Evolutionary conservation across 352 stramenopile species (phyloP), one percentile per base, ranked within the genome.

Genomic region (Globisporangium middletonii): DNA sequence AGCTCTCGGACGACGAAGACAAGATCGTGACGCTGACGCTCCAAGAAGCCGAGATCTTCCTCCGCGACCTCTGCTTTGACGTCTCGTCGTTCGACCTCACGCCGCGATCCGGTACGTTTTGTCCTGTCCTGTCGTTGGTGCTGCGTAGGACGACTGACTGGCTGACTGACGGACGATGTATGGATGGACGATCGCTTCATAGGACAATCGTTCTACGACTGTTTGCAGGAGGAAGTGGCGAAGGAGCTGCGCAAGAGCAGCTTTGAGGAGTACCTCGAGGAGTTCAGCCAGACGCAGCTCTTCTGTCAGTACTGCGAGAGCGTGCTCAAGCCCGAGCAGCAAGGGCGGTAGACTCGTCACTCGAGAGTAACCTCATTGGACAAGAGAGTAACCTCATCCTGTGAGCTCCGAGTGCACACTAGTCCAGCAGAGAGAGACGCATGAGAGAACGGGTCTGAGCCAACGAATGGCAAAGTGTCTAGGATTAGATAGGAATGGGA

Each of bases 251-350:
- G 74, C n/a, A 83, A 85, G 54, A 92, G 82, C 65, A 60, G 69
- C 19, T 88, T 82, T 60, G 75, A 84, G 53, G 68, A 80, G 30
- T 94, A 88, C 56, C 49, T 91, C 47, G 75, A 90, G 33, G 82
- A 91, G 58, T 92, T 94, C 46, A 88, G 76, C 19, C 82, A 94
- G 65, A 94, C 84, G 50, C 84, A 94, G 50, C 58, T 94, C 50
- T 94, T 94, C 53, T 94, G 80, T 53, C 77, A 92, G 64, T 94
- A 92, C 61, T 92, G 86, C 60, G 84, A 94, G 65, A 83, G 73
- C 13, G 57, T 84, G 3, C 60, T 94, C 28, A 64, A 86, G 59
- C 68, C 68, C 28, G 62, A 79, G 27, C 52, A 68, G 38, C 59
- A 50, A 26, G 37, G n/a, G 2, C 50, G 44, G 52, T 60, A 58